phyloP scores from a whole-genome alignment of 257 asterid genomes.

The Fraxinus americana region DNA sequence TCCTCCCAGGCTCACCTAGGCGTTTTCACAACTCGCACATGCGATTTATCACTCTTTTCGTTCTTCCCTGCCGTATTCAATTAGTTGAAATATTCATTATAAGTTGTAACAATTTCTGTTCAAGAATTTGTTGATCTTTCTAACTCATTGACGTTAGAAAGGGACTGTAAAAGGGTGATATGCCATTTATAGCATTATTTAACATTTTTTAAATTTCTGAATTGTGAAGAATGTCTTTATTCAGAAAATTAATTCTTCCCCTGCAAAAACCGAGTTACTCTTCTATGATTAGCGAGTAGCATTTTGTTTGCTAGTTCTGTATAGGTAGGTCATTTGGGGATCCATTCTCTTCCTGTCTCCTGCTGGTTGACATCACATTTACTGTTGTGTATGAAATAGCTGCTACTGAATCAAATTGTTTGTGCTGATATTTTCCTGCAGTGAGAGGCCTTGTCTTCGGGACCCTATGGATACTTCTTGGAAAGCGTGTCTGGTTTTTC shows the following conservation, averaged over 20 bases:
- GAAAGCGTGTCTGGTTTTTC: conserved; percentile 96
- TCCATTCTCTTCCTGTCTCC: background rate
- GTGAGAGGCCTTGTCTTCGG: conserved; percentile 90
- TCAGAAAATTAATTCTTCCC: background rate
- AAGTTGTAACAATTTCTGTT: background rate
- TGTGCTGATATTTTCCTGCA: conserved; percentile 39
- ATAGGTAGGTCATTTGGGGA: background rate
- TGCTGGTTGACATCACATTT: background rate
- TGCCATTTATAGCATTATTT: background rate
- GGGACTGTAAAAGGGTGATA: background rate
- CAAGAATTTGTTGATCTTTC: background rate
- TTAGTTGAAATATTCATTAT: background rate
- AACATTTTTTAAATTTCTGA: background rate
- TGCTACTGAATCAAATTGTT: conserved; percentile 9
- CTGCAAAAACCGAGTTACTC: background rate
- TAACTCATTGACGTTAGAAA: background rate
- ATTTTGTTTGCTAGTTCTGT: background rate
- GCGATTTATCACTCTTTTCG: background rate
- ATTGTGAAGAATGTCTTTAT: background rate
- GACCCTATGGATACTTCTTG: conserved; percentile 71
- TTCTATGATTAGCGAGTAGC: background rate
- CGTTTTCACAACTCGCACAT: no score
- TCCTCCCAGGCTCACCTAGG: background rate
- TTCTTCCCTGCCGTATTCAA: background rate
- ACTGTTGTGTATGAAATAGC: background rate